phyloP scores from a whole-genome alignment of 805 yeast genomes.

The Barnettozyma vustinii region DNA sequence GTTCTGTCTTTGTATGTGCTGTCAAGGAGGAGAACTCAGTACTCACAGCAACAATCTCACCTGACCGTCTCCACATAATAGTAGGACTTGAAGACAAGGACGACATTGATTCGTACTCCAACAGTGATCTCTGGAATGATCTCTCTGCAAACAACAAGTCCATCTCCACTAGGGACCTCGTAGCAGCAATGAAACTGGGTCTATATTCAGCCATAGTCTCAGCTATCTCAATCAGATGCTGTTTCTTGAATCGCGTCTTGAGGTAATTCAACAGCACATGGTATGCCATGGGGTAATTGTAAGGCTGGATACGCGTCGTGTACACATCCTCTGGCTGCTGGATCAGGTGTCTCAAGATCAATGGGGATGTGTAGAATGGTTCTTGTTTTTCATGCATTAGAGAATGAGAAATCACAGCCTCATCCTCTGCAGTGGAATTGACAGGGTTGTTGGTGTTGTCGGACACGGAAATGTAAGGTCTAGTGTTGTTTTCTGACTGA shows the following conservation, averaged over 20 bases:
- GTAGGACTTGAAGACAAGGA: constrained; percentile 68
- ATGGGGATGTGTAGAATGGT: constrained; percentile 49
- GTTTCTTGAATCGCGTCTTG: constrained; percentile 62
- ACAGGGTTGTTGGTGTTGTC: constrained; percentile 21
- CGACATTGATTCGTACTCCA: constrained; percentile 49
- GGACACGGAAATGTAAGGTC: constrained; percentile 25
- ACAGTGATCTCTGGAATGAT: constrained; percentile 48
- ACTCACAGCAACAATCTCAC: constrained; percentile 76
- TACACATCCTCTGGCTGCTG: constrained; percentile 79
- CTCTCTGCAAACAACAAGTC: constrained; percentile 61
- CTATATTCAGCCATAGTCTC: constrained; percentile 47
- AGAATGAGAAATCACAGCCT: constrained; percentile 11
- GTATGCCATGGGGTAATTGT: constrained; percentile 91
- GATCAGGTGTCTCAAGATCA: constrained; percentile 50
- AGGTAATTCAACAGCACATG: constrained; percentile 78
- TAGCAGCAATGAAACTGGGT: constrained; percentile 74
- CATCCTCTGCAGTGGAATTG: constrained; percentile 1
- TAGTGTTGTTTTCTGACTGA: constrained; percentile 24
- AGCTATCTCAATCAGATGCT: constrained; percentile 57
- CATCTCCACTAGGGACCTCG: constrained; percentile 64
- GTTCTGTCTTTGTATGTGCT: constrained; percentile 53
- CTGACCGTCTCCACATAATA: constrained; percentile 81
- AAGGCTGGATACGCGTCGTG: constrained; percentile 68
- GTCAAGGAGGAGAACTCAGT: constrained; percentile 68
- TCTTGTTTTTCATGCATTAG: constrained; percentile 10